phyloP scores from a whole-genome alignment of 1,284 basidiomycete genomes.

The Irpex lacteus region DNA sequence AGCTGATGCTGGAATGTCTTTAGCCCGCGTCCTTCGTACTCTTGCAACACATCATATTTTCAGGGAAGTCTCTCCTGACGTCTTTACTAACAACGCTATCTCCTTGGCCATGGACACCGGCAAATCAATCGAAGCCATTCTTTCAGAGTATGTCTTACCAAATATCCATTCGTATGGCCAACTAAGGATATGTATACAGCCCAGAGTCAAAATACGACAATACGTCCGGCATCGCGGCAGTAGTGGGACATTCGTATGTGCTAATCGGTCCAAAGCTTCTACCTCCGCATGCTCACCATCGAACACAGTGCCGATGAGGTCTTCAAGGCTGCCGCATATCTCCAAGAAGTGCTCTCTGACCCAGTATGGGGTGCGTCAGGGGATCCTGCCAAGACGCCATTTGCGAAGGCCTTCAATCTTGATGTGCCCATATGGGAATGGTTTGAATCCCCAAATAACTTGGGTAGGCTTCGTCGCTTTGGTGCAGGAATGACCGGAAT shows the following conservation, averaged over 20 bases:
- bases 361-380: constrained; percentile 19
- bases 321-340: constrained; percentile 24
- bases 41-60: constrained; percentile 29
- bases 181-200: neutral
- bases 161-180: neutral
- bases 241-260: constrained; percentile 23
- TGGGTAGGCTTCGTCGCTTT: neutral
- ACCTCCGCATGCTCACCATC: neutral
- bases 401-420: constrained; percentile 25
- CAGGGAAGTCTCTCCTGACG: constrained; percentile 27
- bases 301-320: constrained; percentile 19
- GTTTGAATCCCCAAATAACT: constrained; percentile 14
- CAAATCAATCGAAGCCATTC: constrained; percentile 19
- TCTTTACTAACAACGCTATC: constrained; percentile 30
- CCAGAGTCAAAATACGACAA: constrained; percentile 26
- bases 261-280: constrained; percentile 1
- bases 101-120: constrained; percentile 28
- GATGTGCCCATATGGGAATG: constrained; percentile 18
- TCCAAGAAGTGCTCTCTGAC: constrained; percentile 25
- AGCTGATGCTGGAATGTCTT: neutral
- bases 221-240: constrained; percentile 22
- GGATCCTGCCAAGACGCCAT: constrained; percentile 21
- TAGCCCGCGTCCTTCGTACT: constrained; percentile 27
- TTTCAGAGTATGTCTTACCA: constrained; percentile 2
- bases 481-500: neutral